phyloP scores from a whole-genome alignment of 768 basidiomycete genomes.

The Naematelia aurantialba region DNA sequence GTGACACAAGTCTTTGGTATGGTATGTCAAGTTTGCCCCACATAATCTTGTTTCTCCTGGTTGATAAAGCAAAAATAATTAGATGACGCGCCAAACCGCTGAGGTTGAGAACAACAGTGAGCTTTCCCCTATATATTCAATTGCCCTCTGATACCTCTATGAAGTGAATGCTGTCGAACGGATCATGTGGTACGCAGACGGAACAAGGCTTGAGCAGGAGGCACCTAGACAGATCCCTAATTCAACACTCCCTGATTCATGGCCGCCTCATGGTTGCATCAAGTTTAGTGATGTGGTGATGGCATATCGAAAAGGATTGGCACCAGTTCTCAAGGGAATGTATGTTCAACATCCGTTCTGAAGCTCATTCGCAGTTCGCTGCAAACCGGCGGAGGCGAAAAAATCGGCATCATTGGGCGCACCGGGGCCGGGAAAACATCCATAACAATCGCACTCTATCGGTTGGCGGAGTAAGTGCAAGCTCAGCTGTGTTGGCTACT shows the following conservation, averaged over 20 bases:
- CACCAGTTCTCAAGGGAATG: slow-evolving; percentile 74
- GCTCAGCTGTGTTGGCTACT: not conserved
- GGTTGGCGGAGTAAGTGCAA: slow-evolving; percentile 49
- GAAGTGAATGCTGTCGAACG: slow-evolving; percentile 53
- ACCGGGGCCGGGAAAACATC: slow-evolving; percentile 87
- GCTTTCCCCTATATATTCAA: slow-evolving; percentile 8
- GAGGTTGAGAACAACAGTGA: slow-evolving; percentile 80
- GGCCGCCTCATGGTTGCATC: slow-evolving; percentile 72
- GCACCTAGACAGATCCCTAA: slow-evolving; percentile 62
- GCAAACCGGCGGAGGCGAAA: slow-evolving; percentile 69
- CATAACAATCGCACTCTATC: slow-evolving; percentile 79
- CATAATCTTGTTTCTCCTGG: not conserved
- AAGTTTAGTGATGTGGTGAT: slow-evolving; percentile 70
- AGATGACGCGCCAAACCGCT: slow-evolving; percentile 42
- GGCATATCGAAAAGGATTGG: slow-evolving; percentile 76
- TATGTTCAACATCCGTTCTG: slow-evolving; percentile 13
- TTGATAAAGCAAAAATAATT: not conserved
- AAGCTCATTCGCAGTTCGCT: slow-evolving; percentile 53
- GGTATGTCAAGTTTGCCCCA: slow-evolving; percentile 18
- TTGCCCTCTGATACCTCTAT: slow-evolving; percentile 9
- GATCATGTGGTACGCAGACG: slow-evolving; percentile 73
- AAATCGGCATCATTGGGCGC: slow-evolving; percentile 83
- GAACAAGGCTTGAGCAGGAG: slow-evolving; percentile 61
- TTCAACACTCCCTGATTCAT: slow-evolving; percentile 58
- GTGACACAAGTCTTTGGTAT: slow-evolving; percentile 43